Base-by-base conservation (phyloP, 192 early-diverging fungal species). In the Cladochytrium replicatum region DNA sequence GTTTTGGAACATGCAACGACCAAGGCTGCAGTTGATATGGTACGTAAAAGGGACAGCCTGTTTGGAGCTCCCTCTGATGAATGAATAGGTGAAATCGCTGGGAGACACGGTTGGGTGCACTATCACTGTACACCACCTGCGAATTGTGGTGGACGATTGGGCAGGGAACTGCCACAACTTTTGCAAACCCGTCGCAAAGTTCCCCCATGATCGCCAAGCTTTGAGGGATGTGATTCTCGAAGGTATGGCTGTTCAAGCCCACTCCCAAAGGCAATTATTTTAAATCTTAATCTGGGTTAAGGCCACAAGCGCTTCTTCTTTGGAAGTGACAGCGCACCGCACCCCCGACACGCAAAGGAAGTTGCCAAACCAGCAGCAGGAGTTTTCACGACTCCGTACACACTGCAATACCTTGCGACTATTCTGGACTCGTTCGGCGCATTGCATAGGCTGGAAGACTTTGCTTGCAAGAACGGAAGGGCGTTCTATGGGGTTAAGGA, bases 141-240 rank as follows among this genome's bases (percentile, higher is more conserved):
- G 84, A 41, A 66, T 98, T 11, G 73, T 86, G 25, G 84, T 94
- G 0, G 95, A 98, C 57, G 93, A 98, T 65, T 98, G 95, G 95
- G 95, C 95, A 24, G 95, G 93, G 4, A 80, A 89, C 54, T 83
- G 82, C 47, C 95, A 98, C 56, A 79, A 92, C 64, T 98, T 91
- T 64, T 98, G 95, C 75, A 98, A 98, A 68, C 95, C 95, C 25
- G 95, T 98, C 19, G 95, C 95, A 25, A 98, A 98, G 68, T 93
- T 69, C 58, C 91, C 89, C 7, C 76, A 78, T 39, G 95, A 98
- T 57, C 82, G 95, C 6, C 71, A 82, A 5, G 95, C 95, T 0
- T 71, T 98, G 41, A 83, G 83, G 17, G 77, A 84, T 8, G 75
- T 90, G 6, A 67, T 94, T 31, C 74, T 68, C 47, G 80, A 85